Evolutionary conservation across 805 yeast genomes (phyloP).

Genomic region (Teunomyces aglyptinius): DNA sequence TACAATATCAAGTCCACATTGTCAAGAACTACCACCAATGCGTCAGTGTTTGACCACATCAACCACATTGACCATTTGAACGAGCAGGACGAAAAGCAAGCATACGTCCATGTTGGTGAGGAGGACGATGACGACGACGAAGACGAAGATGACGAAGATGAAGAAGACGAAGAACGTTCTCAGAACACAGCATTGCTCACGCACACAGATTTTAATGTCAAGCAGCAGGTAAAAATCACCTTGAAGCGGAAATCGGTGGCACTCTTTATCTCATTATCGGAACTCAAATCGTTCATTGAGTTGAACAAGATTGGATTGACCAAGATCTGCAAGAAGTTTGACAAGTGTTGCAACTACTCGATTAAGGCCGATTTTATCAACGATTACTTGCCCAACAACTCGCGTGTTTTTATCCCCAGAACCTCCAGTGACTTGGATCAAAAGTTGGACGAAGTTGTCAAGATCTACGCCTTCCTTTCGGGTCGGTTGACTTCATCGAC

Average conservation of each 20-base stretch:
- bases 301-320: constrained; percentile 85
- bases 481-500: constrained; percentile 39
- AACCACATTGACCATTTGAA: constrained; percentile 14
- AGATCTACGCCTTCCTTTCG: constrained; percentile 50
- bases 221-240: constrained; percentile 54
- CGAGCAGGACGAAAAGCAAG: constrained; percentile 20
- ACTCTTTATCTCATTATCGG: constrained; percentile 72
- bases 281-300: constrained; percentile 78
- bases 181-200: constrained; percentile 49
- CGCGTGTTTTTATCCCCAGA: constrained; percentile 54
- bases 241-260: constrained; percentile 65
- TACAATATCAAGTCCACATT: constrained; percentile 18
- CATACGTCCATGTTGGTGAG: constrained; percentile 7
- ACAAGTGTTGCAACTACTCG: constrained; percentile 68
- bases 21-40: constrained; percentile 21
- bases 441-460: constrained; percentile 52
- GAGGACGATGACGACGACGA: constrained; percentile 22
- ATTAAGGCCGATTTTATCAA: constrained; percentile 58
- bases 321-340: constrained; percentile 89
- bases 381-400: constrained; percentile 41
- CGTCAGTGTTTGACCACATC: constrained; percentile 27
- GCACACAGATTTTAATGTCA: constrained; percentile 49
- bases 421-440: constrained; percentile 39
- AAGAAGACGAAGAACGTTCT: constrained; percentile 19
- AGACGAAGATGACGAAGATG: constrained; percentile 35